These are phyloP conservation scores for Pyrenochaeta sp. DNA, from an alignment of 2,329 filamentous ascomycete species.

Conservation along the genomic window DNA sequence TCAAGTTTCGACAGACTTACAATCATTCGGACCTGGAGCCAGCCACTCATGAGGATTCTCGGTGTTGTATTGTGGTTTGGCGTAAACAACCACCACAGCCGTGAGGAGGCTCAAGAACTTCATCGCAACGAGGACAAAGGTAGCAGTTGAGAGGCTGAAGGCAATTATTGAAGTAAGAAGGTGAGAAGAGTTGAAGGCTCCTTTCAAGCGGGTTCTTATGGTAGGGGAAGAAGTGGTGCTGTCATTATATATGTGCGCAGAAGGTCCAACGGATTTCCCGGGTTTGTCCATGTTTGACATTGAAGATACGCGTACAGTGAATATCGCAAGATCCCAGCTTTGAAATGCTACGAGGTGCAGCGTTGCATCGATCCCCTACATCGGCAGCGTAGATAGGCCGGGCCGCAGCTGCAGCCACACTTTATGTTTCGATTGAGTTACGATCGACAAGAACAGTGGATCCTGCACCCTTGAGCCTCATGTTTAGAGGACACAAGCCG, in stretches of 20 bases:
- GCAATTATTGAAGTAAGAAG: not conserved
- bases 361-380: not conserved
- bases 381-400: not conserved
- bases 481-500: not conserved
- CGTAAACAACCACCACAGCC: conserved; percentile 11
- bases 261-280: too few species aligned
- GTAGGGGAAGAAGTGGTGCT: too few species aligned
- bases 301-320: too few species aligned
- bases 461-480: too few species aligned
- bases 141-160: too few species aligned
- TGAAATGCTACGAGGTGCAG: not conserved
- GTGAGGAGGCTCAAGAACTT: not conserved
- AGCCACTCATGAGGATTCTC: conserved; percentile 25
- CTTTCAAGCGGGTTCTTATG: too few species aligned
- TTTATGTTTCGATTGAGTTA: not conserved
- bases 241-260: too few species aligned
- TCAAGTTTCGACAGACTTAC: conserved; percentile 3
- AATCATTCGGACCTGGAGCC: conserved; percentile 20
- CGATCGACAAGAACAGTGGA: not conserved
- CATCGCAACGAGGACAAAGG: too few species aligned
- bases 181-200: too few species aligned
- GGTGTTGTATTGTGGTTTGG: conserved; percentile 10
- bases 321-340: not conserved
- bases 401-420: not conserved
- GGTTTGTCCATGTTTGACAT: too few species aligned